Evolutionary conservation across 768 basidiomycete species (phyloP), one percentile per base, ranked within the genome.

Genomic region (Suillus sp.): DNA sequence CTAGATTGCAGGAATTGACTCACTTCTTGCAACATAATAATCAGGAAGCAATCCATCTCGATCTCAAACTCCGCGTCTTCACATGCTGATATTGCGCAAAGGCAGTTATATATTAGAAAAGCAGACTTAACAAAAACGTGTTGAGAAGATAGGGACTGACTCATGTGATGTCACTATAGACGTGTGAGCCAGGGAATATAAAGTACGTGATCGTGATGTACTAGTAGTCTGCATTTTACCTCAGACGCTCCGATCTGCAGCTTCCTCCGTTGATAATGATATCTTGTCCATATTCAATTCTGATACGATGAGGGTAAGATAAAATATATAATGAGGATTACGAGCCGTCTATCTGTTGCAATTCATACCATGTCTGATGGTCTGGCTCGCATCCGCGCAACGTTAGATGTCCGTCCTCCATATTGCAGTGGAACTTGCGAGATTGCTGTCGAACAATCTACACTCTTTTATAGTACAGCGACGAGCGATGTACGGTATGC

Each of bases 351-450:
- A 6, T 18, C 55, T 18, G 5, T 18, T 56, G 37, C 51, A 27
- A 4, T 40, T 27, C 38, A 18, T 20, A 56, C 16, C 8, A 57
- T 57, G 56, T 70, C 51, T 68, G 59, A 68, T 7, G n/a, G 25
- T 59, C 22, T 62, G 42, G 57, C 35, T n/a, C 34, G 32, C 30
- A 27, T 62, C 51, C 62, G 62, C 22, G 38, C 62, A 42, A 32
- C 43, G 16, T 22, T 62, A 18, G 22, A 20, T 37, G 43, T 34
- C 14, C 58, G 30, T 25, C 58, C 60, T 13, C 50, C 51, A 8
- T 62, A 38, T 37, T 64, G 48, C 40, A 54, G 50, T 3, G 63
- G 60, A 18, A 54, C 50, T 5, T 64, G 38, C 30, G 25, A 60
- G 30, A 27, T 54, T 5, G 4, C 60, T 13, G 16, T 22, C 6